These are phyloP conservation scores for Chlamydomonas reinhardtii DNA, from an alignment of 163 green algal genomes.

Conservation along the genomic window DNA sequence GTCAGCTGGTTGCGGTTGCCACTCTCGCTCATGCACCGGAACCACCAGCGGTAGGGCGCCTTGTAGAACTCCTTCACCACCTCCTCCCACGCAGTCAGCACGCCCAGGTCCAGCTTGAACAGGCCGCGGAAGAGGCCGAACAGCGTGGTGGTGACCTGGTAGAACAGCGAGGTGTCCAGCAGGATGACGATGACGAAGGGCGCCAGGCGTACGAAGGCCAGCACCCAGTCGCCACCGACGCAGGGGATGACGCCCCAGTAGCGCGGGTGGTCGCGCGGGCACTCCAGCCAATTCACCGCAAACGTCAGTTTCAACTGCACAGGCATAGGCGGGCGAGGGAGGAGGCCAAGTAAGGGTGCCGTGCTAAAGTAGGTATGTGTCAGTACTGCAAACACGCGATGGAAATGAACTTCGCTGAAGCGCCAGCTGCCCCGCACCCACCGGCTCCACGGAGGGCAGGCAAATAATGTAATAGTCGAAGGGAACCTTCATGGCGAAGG, in stretches of 20 bases:
- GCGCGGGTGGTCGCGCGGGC: neutral
- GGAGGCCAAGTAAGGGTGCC: too few species aligned
- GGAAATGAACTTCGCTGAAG: too few species aligned
- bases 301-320: conserved; percentile 41
- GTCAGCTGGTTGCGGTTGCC: conserved; percentile 65
- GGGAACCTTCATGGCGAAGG: conserved; percentile 64
- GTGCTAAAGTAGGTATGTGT: too few species aligned
- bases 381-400: too few species aligned
- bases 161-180: conserved; percentile 66
- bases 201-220: conserved; percentile 44
- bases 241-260: conserved; percentile 51
- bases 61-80: conserved; percentile 66
- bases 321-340: too few species aligned
- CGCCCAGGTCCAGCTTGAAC: conserved; percentile 66
- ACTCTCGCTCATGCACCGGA: conserved; percentile 56
- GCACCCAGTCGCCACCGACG: conserved; percentile 61
- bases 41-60: conserved; percentile 49
- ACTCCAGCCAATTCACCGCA: conserved; percentile 52
- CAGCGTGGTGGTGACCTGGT: conserved; percentile 55
- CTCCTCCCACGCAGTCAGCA: conserved; percentile 60
- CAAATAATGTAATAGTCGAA: conserved; percentile 68
- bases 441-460: conserved; percentile 28
- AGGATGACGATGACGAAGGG: conserved; percentile 63
- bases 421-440: neutral
- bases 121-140: conserved; percentile 56